Evolutionary conservation across 495 filamentous ascomycete species (phyloP).

Genomic region (Xylaria telfairii): DNA sequence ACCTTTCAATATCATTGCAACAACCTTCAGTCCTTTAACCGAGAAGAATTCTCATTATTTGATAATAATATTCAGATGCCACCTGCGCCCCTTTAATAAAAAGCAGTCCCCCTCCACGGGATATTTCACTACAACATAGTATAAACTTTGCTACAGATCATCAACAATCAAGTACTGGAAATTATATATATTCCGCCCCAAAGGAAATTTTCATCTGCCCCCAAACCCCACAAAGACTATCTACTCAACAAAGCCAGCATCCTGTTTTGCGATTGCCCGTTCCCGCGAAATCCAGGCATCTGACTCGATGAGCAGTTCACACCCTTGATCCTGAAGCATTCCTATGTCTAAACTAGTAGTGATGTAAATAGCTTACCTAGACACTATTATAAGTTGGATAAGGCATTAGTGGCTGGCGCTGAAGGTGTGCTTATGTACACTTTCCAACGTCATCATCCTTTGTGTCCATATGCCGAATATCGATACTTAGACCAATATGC

Average conservation of each 20-base stretch:
- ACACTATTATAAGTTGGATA: neutral
- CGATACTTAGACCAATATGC: neutral
- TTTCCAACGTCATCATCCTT: neutral
- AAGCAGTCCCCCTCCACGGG: too few relatives aligned
- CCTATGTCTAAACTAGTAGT: neutral
- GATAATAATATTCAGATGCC: too few relatives aligned
- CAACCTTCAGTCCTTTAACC: too few relatives aligned
- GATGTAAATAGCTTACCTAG: neutral
- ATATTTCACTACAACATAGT: neutral
- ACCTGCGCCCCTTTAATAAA: too few relatives aligned
- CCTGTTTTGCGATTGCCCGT: conserved; percentile 2
- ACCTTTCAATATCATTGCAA: too few relatives aligned
- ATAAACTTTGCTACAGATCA: neutral
- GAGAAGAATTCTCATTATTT: too few relatives aligned
- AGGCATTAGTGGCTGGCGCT: neutral
- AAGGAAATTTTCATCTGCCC: neutral
- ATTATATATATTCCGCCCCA: neutral
- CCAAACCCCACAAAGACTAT: neutral
- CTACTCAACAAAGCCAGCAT: neutral
- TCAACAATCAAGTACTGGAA: neutral
- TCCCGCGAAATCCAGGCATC: neutral
- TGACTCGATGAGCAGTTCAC: neutral
- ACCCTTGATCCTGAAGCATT: neutral
- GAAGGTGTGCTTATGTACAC: neutral
- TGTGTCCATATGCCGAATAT: neutral